Evolutionary conservation across 2,329 filamentous ascomycete genomes (phyloP).

Genomic region (Arthroderma sp.): DNA sequence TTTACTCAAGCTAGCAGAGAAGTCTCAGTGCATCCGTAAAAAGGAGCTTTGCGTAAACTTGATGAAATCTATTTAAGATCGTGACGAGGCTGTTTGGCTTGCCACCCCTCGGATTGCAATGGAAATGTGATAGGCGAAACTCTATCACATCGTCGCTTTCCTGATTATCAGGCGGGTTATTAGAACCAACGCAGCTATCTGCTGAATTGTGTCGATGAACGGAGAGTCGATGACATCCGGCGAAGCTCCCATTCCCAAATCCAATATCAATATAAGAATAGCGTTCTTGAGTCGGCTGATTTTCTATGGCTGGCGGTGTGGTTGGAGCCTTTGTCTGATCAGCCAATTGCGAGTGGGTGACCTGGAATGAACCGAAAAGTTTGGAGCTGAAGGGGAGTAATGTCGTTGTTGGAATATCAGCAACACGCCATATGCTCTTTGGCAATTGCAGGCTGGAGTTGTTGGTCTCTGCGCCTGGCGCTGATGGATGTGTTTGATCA

Average conservation of each 20-base stretch:
- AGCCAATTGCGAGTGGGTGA: slow-evolving; percentile 6
- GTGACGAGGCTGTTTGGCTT: not conserved
- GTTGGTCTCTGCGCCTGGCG: not conserved
- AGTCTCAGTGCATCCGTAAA: slow-evolving; percentile 7
- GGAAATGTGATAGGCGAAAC: slow-evolving; percentile 8
- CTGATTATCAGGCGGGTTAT: not conserved
- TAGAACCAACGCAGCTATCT: not conserved
- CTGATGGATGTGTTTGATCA: not conserved
- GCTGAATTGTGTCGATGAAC: slow-evolving; percentile 2
- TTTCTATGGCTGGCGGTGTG: not conserved
- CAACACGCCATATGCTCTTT: slow-evolving; percentile 1
- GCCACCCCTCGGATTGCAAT: slow-evolving; percentile 8
- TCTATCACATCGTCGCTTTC: not conserved
- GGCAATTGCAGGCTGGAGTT: not conserved
- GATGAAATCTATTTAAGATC: slow-evolving; percentile 8
- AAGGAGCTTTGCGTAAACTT: slow-evolving; percentile 7
- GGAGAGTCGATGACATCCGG: slow-evolving; percentile 11
- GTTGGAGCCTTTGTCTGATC: not conserved
- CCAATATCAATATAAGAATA: slow-evolving; percentile 11
- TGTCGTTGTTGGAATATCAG: slow-evolving; percentile 7
- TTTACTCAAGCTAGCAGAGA: not conserved
- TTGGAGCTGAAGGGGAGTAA: slow-evolving; percentile 9
- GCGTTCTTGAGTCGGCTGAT: too few relatives aligned
- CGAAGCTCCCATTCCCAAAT: slow-evolving; percentile 7
- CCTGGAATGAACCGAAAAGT: slow-evolving; percentile 10